These are phyloP conservation scores for Carex scoparia DNA, from an alignment of 176 grass and related monocot species.

Conservation along the genomic window DNA sequence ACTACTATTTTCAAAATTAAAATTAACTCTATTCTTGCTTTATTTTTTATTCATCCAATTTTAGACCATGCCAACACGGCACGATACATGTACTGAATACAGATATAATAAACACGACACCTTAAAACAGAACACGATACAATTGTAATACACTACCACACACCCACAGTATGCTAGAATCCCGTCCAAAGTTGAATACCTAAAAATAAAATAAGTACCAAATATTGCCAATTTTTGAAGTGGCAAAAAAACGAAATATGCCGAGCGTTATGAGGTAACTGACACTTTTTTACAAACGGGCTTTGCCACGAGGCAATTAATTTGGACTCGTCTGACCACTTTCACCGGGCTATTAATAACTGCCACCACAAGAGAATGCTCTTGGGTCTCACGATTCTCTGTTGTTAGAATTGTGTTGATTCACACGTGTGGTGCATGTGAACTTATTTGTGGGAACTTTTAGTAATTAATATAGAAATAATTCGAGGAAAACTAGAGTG, in stretches of 20 bases:
- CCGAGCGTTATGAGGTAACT: slow-evolving; percentile 14
- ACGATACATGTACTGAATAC: too few species aligned
- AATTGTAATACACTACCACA: too few species aligned
- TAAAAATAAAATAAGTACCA: neutral
- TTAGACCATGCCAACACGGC: too few species aligned
- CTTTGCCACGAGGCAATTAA: slow-evolving; percentile 8
- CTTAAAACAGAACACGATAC: too few species aligned
- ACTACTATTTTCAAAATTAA: too few species aligned
- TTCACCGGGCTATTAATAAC: slow-evolving; percentile 17
- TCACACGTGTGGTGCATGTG: neutral
- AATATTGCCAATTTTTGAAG: neutral
- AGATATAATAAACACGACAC: too few species aligned
- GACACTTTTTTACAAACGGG: neutral
- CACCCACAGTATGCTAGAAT: neutral
- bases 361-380: slow-evolving; percentile 14
- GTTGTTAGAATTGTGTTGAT: neutral
- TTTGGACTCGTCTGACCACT: slow-evolving; percentile 16
- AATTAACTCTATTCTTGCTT: too few species aligned
- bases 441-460: neutral
- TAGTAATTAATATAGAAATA: neutral
- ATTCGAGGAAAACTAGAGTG: too few species aligned
- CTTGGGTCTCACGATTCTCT: neutral
- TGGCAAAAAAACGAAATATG: neutral
- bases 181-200: neutral
- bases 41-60: too few species aligned